Conservation (phyloP, 345 rosid species). For the Populus ilicifolia region DNA sequence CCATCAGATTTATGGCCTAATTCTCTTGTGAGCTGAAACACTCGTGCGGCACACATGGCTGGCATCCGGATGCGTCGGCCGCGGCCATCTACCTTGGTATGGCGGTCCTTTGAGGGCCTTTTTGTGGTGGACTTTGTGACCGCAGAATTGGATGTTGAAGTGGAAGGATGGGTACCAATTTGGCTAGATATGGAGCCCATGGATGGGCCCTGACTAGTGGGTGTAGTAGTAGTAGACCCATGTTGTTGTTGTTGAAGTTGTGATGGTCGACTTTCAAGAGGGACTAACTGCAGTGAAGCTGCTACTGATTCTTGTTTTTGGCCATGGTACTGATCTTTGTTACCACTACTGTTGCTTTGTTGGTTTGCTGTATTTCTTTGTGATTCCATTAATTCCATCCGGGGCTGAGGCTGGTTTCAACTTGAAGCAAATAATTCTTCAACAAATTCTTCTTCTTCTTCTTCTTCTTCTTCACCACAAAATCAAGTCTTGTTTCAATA, state of each 20-base stretch:
- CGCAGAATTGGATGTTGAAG: slow-evolving; percentile 20
- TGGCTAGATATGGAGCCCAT: slow-evolving; percentile 46
- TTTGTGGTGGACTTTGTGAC: slow-evolving; percentile 36
- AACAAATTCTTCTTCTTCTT: neutral
- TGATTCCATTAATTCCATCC: slow-evolving; percentile 28
- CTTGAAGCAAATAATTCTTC: neutral
- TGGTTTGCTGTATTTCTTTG: slow-evolving; percentile 20
- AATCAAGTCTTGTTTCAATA: neutral
- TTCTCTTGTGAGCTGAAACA: slow-evolving; percentile 72
- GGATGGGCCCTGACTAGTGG: slow-evolving; percentile 32
- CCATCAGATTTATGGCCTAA: slow-evolving; percentile 81
- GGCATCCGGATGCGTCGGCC: slow-evolving; percentile 89
- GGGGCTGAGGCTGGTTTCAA: neutral
- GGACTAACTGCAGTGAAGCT: slow-evolving; percentile 31
- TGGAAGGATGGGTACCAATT: neutral
- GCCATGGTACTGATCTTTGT: slow-evolving; percentile 17
- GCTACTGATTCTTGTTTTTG: slow-evolving; percentile 32
- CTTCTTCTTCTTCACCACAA: neutral
- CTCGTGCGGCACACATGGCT: slow-evolving; percentile 77
- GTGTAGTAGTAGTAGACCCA: slow-evolving; percentile 23
- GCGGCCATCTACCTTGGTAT: slow-evolving; percentile 82
- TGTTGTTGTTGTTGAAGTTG: slow-evolving; percentile 24
- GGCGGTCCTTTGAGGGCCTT: slow-evolving; percentile 70
- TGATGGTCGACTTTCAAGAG: slow-evolving; percentile 22
- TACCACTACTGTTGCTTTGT: slow-evolving; percentile 9